Percentiles rank a stretch among this genome's conserved stretches.
phyloP scores from a whole-genome alignment of 2,329 filamentous ascomycete genomes.

The Arthrobotrys conoides region DNA sequence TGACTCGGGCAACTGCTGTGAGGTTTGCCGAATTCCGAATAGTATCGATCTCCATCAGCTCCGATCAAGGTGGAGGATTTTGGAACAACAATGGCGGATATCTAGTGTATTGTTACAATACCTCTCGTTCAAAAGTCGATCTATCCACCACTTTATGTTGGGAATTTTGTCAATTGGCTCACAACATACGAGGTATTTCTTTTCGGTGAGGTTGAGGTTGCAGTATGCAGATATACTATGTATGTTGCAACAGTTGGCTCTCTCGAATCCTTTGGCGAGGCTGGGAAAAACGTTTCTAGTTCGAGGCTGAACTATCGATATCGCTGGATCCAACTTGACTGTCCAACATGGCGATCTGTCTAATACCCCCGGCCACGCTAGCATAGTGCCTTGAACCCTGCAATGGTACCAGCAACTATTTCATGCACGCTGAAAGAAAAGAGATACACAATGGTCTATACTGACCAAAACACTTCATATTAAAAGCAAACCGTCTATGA shows the following conservation, averaged over 20 bases:
- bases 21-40: conserved; percentile 21
- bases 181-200: neutral
- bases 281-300: neutral
- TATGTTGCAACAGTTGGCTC: neutral
- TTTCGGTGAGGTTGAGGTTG: neutral
- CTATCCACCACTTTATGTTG: neutral
- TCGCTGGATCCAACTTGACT: neutral
- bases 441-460: too few relatives aligned
- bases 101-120: too few relatives aligned
- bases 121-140: too few relatives aligned
- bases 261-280: conserved; percentile 1
- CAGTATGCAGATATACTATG: neutral
- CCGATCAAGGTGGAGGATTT: neutral
- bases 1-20: conserved; percentile 21
- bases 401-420: too few relatives aligned
- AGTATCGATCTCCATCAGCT: neutral
- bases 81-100: neutral
- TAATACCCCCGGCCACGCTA: neutral
- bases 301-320: neutral
- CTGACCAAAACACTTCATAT: too few relatives aligned
- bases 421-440: too few relatives aligned
- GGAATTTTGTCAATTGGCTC: neutral
- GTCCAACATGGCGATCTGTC: neutral
- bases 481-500: neutral
- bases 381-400: too few relatives aligned